Evolutionary conservation across 208 protist genomes (phyloP), one percentile per base, ranked within the genome.

Genomic region (Leishmania aethiopica): DNA sequence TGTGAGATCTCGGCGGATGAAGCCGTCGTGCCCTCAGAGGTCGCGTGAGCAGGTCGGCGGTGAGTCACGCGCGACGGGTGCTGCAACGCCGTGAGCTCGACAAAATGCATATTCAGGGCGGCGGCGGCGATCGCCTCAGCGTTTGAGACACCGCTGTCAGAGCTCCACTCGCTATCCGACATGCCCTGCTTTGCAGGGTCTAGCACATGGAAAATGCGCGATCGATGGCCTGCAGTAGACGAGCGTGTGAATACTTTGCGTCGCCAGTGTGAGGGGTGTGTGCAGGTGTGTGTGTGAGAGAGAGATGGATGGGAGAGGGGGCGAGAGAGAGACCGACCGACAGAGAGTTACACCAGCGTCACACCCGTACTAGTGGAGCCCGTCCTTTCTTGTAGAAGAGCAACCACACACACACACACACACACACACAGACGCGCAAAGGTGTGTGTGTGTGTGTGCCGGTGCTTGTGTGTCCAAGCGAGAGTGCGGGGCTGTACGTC

Each of bases 141-240:
- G 71, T 81, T 74, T 0, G 77, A 81, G 53, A 47, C 77, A 51
- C 42, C 25, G n/a, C n/a, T 59, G 60, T 74, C 82, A 35, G 70
- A 49, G 35, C 59, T 67, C 77, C 82, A 85, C 71, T 80, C 70
- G 64, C 82, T 79, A 53, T 59, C 70, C 3, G 82, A 79, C 82
- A 85, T 81, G 25, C 17, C 45, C 2, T 49, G 3, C 45, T 49
- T 15, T 22, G 13, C 28, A 53, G 42, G 8, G 62, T 3, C 62
- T 28, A 69, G 62, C 13, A 13, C 32, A 19, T 19, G 25, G 7
- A 17, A 74, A 35, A 74, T 28, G 10, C 8, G n/a, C 45, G 0
- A 53, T 37, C 10, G 19, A 74, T 19, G 45, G 15, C 6, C 47
- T 40, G 15, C 49, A 45, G 15, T n/a, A 28, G 15, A 45, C 40